phyloP scores from a whole-genome alignment of 805 yeast genomes.

The Ogataea siamensis region DNA sequence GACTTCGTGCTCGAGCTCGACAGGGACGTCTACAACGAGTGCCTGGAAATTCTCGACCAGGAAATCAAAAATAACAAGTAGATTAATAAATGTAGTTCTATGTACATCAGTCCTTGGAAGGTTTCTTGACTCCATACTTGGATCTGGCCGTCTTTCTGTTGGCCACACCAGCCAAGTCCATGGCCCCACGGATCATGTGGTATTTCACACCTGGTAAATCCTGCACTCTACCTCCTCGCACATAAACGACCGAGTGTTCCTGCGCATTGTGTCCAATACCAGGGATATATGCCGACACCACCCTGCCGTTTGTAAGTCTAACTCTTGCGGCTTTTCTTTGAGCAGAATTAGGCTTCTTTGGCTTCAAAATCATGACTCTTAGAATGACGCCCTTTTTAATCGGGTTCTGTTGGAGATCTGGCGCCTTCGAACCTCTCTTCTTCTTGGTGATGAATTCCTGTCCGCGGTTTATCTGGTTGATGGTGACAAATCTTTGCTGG shows the following conservation, averaged over 20 bases:
- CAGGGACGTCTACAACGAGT: slow-evolving; percentile 40
- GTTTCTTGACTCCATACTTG: slow-evolving; percentile 90
- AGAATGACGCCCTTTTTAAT: slow-evolving; percentile 90
- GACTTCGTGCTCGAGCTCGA: slow-evolving; percentile 35
- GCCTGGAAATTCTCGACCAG: slow-evolving; percentile 43
- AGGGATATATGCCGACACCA: slow-evolving; percentile 89
- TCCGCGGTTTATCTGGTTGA: slow-evolving; percentile 76
- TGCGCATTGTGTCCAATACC: slow-evolving; percentile 99
- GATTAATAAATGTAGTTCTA: slow-evolving; percentile 4
- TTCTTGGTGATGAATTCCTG: slow-evolving; percentile 40
- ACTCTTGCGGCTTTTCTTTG: slow-evolving; percentile 97
- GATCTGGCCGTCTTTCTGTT: slow-evolving; percentile 87
- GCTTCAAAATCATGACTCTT: slow-evolving; percentile 91
- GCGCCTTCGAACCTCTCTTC: slow-evolving; percentile 56
- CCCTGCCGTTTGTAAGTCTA: slow-evolving; percentile 83
- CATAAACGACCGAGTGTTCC: slow-evolving; percentile 94
- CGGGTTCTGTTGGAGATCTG: slow-evolving; percentile 81
- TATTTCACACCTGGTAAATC: slow-evolving; percentile 98
- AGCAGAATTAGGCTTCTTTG: slow-evolving; percentile 98
- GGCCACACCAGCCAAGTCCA: slow-evolving; percentile 93
- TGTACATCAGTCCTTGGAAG: slow-evolving; percentile 43
- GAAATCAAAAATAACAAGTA: slow-evolving; percentile 33
- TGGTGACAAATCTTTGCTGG: slow-evolving; percentile 60
- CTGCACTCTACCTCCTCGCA: slow-evolving; percentile 97
- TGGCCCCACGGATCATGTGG: slow-evolving; percentile 88